These are phyloP conservation scores for Exophiala spinifera DNA, from an alignment of 2,329 filamentous ascomycete species.

Conservation along the genomic window DNA sequence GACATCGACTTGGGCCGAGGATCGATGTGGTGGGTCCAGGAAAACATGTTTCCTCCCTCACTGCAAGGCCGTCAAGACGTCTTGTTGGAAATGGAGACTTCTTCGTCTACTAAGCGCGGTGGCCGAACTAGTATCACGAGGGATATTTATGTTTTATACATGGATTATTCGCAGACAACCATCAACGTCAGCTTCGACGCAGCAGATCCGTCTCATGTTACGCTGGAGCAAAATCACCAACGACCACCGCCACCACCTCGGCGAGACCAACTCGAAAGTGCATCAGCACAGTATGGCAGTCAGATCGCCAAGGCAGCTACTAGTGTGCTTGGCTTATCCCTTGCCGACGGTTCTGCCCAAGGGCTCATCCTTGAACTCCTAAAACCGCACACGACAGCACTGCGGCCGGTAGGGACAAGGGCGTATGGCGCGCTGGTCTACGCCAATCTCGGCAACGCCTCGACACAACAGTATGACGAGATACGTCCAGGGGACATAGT, in stretches of 20 bases:
- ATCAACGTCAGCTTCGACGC: slow-evolving; percentile 77
- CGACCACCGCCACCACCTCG: slow-evolving; percentile 74
- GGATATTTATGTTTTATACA: slow-evolving; percentile 81
- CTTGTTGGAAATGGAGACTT: slow-evolving; percentile 77
- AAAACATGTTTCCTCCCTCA: slow-evolving; percentile 73
- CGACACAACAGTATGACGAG: slow-evolving; percentile 84
- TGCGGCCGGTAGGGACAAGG: slow-evolving; percentile 80
- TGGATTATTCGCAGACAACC: slow-evolving; percentile 94
- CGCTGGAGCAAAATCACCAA: slow-evolving; percentile 82
- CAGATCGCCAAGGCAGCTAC: slow-evolving; percentile 66
- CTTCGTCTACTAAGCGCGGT: slow-evolving; percentile 64
- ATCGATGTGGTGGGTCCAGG: slow-evolving; percentile 83
- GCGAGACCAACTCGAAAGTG: slow-evolving; percentile 88
- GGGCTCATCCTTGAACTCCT: slow-evolving; percentile 77
- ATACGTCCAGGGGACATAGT: slow-evolving; percentile 92
- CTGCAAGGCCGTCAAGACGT: slow-evolving; percentile 82
- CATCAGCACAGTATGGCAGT: slow-evolving; percentile 77
- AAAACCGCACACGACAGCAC: slow-evolving; percentile 66
- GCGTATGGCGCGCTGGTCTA: slow-evolving; percentile 92
- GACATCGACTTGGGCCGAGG: slow-evolving; percentile 75
- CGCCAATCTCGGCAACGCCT: slow-evolving; percentile 90
- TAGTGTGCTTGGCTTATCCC: slow-evolving; percentile 69
- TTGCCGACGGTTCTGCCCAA: slow-evolving; percentile 80
- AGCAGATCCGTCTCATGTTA: slow-evolving; percentile 67
- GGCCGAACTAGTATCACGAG: slow-evolving; percentile 71